Evolutionary conservation across 2,329 filamentous ascomycete species (phyloP).

Genomic region (Ilyonectria mors-panacis): DNA sequence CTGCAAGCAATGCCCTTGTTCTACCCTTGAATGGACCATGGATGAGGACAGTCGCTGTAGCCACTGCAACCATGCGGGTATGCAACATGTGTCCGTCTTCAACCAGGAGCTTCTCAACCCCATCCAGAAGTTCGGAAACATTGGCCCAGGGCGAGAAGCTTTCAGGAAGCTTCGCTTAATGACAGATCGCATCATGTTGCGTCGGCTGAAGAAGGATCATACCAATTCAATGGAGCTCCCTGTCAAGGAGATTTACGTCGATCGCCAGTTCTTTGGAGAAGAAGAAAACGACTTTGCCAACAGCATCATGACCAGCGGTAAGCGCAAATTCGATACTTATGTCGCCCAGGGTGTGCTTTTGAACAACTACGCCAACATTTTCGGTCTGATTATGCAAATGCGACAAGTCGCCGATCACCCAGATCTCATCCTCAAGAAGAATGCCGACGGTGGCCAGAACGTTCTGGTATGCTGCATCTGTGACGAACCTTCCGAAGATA

Average conservation of each 20-base stretch:
- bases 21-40: constrained; percentile 87
- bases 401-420: constrained; percentile 97
- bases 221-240: constrained; percentile 96
- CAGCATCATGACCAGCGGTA: constrained; percentile 94
- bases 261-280: constrained; percentile 96
- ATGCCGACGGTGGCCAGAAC: constrained; percentile 88
- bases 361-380: constrained; percentile 99
- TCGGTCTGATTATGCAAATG: constrained; percentile 99
- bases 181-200: constrained; percentile 94
- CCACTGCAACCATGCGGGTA: constrained; percentile 67
- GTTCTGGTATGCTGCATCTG: constrained; percentile 94
- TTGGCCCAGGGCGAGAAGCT: constrained; percentile 75
- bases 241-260: constrained; percentile 91
- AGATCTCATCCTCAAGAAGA: constrained; percentile 92
- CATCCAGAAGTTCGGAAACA: constrained; percentile 74
- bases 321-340: constrained; percentile 94
- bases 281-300: constrained; percentile 95
- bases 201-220: constrained; percentile 93
- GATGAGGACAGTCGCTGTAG: constrained; percentile 79
- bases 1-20: constrained; percentile 88
- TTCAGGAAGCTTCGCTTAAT: constrained; percentile 88
- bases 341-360: constrained; percentile 94
- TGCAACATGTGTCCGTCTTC: constrained; percentile 75
- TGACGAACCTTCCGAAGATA: constrained; percentile 95
- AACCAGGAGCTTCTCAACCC: constrained; percentile 96